phyloP scores from a whole-genome alignment of 2,329 filamentous ascomycete species.

The Dryadomyces sulphureus region DNA sequence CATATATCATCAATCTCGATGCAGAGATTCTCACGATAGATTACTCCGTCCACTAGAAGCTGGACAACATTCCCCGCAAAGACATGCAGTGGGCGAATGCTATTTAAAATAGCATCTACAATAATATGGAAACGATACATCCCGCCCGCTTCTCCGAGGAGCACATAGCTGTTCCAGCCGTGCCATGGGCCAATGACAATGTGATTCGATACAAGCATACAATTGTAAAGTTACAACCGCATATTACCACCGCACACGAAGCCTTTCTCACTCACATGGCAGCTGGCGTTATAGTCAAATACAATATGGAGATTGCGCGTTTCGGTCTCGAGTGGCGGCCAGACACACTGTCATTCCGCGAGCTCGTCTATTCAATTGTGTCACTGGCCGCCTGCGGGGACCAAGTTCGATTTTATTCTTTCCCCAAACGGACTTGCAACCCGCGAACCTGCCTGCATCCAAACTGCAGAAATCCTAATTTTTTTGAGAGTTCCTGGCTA shows the following conservation, averaged over 20 bases:
- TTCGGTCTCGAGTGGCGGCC: slow-evolving; percentile 2
- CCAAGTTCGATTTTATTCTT: neutral
- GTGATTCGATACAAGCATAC: neutral
- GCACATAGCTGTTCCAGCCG: neutral
- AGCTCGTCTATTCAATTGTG: slow-evolving; percentile 3
- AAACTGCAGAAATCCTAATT: too few relatives aligned
- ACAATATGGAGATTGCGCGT: neutral
- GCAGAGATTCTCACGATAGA: slow-evolving; percentile 4
- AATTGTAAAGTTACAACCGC: neutral
- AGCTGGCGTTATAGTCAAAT: neutral
- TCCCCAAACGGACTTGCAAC: neutral
- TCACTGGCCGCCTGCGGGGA: neutral
- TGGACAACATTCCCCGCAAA: slow-evolving; percentile 2
- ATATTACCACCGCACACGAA: neutral
- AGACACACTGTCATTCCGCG: neutral
- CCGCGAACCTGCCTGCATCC: neutral
- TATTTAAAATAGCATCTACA: neutral
- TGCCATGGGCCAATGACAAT: neutral
- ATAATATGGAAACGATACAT: neutral
- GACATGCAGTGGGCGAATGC: neutral
- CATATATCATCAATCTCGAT: slow-evolving; percentile 3
- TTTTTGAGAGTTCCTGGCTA: too few relatives aligned
- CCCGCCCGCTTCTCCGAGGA: neutral
- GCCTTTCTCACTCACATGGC: neutral
- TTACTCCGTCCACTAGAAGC: slow-evolving; percentile 2